These are phyloP conservation scores for Phanerodontia chrysosporium DNA, from an alignment of 768 basidiomycete genomes.

Conservation along the genomic window DNA sequence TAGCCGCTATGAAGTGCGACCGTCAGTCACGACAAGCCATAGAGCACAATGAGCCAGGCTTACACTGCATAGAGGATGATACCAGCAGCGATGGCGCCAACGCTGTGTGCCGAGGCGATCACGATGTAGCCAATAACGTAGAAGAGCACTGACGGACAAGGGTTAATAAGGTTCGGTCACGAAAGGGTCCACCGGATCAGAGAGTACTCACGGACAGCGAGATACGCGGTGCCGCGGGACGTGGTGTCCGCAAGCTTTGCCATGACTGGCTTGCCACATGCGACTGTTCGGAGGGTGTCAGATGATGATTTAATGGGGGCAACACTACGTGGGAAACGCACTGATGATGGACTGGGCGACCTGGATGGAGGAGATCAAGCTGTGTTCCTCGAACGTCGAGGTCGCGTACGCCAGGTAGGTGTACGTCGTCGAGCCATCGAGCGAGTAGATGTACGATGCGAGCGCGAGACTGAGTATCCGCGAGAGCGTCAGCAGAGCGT, in stretches of 20 bases:
- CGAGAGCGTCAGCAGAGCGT: not conserved
- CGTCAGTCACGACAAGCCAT: conserved; percentile 21
- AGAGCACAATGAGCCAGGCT: conserved; percentile 13
- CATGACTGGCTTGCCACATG: conserved; percentile 39
- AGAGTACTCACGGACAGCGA: conserved; percentile 43
- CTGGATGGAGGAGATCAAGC: conserved; percentile 23
- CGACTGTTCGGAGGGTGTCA: conserved; percentile 9
- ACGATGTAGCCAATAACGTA: conserved; percentile 39
- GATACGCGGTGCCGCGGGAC: conserved; percentile 44
- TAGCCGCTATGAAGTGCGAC: conserved; percentile 44
- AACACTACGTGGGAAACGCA: conserved; percentile 26
- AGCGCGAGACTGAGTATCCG: conserved; percentile 39
- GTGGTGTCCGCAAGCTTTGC: conserved; percentile 52
- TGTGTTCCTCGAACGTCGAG: conserved; percentile 22
- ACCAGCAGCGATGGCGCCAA: conserved; percentile 27
- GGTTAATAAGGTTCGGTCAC: conserved; percentile 20
- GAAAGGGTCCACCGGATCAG: not conserved
- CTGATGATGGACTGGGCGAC: conserved; percentile 29
- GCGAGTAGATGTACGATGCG: conserved; percentile 73
- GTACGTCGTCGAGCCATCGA: conserved; percentile 67
- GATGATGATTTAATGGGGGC: not conserved
- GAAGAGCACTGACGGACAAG: conserved; percentile 27
- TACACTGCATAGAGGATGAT: conserved; percentile 57
- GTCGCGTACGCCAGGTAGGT: conserved; percentile 39
- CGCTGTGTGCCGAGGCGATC: conserved; percentile 24